Conservation (phyloP, 768 basidiomycete species). For the Cyclocybe cylindracea region DNA sequence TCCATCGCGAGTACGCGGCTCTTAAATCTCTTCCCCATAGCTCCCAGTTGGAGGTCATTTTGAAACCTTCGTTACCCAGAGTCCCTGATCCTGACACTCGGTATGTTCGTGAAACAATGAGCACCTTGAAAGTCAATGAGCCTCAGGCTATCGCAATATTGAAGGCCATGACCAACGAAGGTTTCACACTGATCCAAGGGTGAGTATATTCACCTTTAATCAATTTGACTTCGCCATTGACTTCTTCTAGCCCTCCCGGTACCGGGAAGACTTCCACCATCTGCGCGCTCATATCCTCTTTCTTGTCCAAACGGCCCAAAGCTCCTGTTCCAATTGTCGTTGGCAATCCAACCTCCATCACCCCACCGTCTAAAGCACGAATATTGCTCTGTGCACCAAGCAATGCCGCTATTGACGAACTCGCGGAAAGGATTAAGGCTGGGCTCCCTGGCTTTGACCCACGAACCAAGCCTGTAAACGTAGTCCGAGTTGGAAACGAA, state of each 20-base stretch:
- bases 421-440: conserved; percentile 83
- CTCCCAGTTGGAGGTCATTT: conserved; percentile 69
- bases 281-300: conserved; percentile 87
- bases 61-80: conserved; percentile 63
- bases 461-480: conserved; percentile 59
- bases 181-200: conserved; percentile 96
- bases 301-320: conserved; percentile 66
- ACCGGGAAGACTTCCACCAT: conserved; percentile 99
- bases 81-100: conserved; percentile 42
- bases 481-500: conserved; percentile 88
- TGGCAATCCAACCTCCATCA: conserved; percentile 42
- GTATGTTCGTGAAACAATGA: conserved; percentile 70
- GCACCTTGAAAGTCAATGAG: conserved; percentile 77
- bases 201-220: conserved; percentile 29
- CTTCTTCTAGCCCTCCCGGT: conserved; percentile 79
- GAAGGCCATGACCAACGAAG: conserved; percentile 66
- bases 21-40: conserved; percentile 82
- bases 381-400: conserved; percentile 94
- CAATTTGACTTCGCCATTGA: not conserved
- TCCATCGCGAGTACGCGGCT: conserved; percentile 91
- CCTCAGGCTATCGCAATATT: conserved; percentile 92
- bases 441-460: conserved; percentile 65
- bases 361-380: conserved; percentile 47
- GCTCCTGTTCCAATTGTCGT: conserved; percentile 51
- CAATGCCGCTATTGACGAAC: conserved; percentile 98